Percentiles rank a stretch among this genome's conserved stretches.
These are phyloP conservation scores for Xylaria grammica DNA, from an alignment of 495 filamentous ascomycete genomes.

Conservation along the genomic window DNA sequence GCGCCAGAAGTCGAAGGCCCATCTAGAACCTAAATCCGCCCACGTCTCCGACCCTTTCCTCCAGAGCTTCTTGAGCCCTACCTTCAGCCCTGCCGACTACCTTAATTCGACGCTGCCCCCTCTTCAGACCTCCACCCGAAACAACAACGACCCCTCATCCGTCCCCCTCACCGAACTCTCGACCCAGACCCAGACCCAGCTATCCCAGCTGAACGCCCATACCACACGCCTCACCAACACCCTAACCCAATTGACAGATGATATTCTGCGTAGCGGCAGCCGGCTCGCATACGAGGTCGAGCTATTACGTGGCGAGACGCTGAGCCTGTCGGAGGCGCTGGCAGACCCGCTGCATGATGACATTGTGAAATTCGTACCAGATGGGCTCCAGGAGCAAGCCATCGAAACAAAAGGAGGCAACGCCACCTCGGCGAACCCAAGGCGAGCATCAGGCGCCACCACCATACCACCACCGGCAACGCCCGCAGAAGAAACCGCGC, in stretches of 20 bases:
- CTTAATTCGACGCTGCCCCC: slow-evolving; percentile 77
- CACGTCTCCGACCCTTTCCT: slow-evolving; percentile 67
- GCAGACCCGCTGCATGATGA: slow-evolving; percentile 71
- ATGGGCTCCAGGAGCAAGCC: slow-evolving; percentile 43
- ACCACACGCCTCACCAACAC: slow-evolving; percentile 81
- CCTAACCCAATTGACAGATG: slow-evolving; percentile 88
- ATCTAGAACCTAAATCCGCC: slow-evolving; percentile 50
- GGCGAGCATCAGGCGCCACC: slow-evolving; percentile 32
- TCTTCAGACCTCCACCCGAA: slow-evolving; percentile 49
- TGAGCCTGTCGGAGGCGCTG: slow-evolving; percentile 76
- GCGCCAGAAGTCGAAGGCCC: slow-evolving; percentile 36
- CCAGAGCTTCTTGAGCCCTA: slow-evolving; percentile 69
- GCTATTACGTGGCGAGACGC: slow-evolving; percentile 83
- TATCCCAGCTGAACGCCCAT: slow-evolving; percentile 87
- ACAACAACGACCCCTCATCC: slow-evolving; percentile 45
- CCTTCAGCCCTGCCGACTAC: slow-evolving; percentile 81
- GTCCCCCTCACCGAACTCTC: slow-evolving; percentile 78
- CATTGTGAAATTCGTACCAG: slow-evolving; percentile 70
- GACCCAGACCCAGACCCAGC: slow-evolving; percentile 77
- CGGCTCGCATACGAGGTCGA: slow-evolving; percentile 95
- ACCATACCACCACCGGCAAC: slow-evolving; percentile 22
- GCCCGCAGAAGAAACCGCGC: slow-evolving; percentile 24
- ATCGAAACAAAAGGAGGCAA: slow-evolving; percentile 23
- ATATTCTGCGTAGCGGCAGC: slow-evolving; percentile 85
- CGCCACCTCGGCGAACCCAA: slow-evolving; percentile 27